Conservation (phyloP, 2,329 filamentous ascomycete genomes). For the Alternaria postmessia region DNA sequence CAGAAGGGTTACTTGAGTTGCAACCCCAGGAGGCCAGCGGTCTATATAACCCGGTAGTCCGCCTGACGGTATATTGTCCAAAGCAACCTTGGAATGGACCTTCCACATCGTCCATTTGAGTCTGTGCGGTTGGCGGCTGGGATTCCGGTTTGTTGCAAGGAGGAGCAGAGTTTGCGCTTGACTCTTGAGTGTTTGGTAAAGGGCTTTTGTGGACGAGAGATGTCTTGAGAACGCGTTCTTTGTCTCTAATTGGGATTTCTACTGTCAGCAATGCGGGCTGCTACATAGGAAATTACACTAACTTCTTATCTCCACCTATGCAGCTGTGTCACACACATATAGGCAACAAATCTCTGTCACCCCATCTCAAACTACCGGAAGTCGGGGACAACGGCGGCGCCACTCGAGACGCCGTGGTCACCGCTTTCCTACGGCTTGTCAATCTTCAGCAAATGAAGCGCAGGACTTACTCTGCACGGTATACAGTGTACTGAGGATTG, state of each 20-base stretch:
- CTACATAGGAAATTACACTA: no score
- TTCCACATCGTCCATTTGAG: neutral
- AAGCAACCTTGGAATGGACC: fast-evolving
- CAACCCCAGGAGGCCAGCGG: neutral
- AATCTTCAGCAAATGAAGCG: neutral
- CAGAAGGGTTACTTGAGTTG: neutral
- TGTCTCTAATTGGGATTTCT: no score
- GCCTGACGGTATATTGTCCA: neutral
- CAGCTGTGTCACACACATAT: no score
- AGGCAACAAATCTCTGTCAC: no score
- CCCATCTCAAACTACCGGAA: no score
- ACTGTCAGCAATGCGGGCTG: no score
- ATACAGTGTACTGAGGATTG: neutral
- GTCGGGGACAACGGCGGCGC: no score
- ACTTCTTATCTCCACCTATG: no score
- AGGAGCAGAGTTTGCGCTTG: neutral
- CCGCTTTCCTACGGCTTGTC: neutral
- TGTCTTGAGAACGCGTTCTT: neutral
- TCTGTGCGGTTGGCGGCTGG: neutral
- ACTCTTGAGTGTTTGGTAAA: neutral
- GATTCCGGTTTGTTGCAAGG: neutral
- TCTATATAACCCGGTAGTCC: neutral
- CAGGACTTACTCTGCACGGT: neutral
- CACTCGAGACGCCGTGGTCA: neutral
- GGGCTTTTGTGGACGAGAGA: neutral